Base-by-base conservation (phyloP, 208 protist genomes). In the Trypanosoma cruzi region DNA sequence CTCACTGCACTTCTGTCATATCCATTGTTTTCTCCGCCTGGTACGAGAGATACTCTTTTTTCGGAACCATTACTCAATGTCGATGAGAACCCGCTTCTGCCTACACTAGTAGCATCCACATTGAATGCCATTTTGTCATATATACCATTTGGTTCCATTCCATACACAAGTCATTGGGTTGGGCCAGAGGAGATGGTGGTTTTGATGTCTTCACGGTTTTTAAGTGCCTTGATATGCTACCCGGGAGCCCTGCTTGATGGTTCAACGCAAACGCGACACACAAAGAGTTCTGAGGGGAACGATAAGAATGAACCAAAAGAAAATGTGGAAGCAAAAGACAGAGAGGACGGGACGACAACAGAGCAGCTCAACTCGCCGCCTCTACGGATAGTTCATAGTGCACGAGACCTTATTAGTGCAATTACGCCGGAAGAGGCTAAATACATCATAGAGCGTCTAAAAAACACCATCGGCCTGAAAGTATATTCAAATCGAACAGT, bases 71-170 rank as follows among this genome's bases (percentile, higher is more conserved):
- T 92, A 8, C 36, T 96, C 20, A 85, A 77, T 20, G 77, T 70
- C 20, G 67, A 72, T 10, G 68, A 68, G 32, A 84, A 88, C 44
- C 85, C 88, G 14, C 79, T 93, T 59, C 68, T 90, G 58, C 86
- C 85, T 10, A 91, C 89, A 28, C 76, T 96, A 7, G 77, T 82
- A 2, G 75, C 82, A 4, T 97, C 92, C 24, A 57, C 94, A 68
- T 73, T 95, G 53, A 95, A 95, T 81, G 77, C 79, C 11, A 64
- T 95, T 36, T 40, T 93, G 16, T 82, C 73, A 22, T 95, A 90
- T 54, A 53, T 78, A 2, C 92, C 92, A 2, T 90, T 86, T 77
- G 86, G 89, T 24, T 58, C 66, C 18, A 40, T 95, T n/a, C 88
- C 89, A 24, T 95, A 94, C 77, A 82, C 81, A 24, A 95, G 86